Evolutionary conservation across 306 rosid genomes (phyloP).

Genomic region (Prunus mira): DNA sequence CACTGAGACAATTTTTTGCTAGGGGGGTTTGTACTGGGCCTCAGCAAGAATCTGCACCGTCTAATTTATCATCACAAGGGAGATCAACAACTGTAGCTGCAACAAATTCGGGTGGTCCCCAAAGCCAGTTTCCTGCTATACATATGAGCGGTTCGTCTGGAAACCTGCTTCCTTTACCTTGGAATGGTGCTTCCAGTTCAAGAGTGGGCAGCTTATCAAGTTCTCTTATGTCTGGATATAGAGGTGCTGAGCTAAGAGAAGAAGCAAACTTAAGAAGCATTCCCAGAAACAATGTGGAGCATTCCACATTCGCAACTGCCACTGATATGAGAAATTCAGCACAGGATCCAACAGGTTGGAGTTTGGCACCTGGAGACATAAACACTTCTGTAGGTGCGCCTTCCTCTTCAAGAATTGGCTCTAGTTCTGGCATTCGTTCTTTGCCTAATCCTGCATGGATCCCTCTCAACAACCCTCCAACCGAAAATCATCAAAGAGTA

Average conservation of each 20-base stretch:
- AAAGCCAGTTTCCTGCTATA: conserved; percentile 41
- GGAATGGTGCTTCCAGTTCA: conserved; percentile 54
- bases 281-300: conserved; percentile 44
- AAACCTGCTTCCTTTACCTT: conserved; percentile 38
- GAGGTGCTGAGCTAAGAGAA: conserved; percentile 40
- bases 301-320: conserved; percentile 39
- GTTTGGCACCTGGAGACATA: conserved; percentile 41
- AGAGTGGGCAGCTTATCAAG: conserved; percentile 44
- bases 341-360: conserved; percentile 50
- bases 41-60: conserved; percentile 52
- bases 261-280: conserved; percentile 45
- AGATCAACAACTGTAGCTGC: conserved; percentile 56
- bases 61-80: conserved; percentile 49
- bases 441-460: conserved; percentile 52
- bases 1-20: conserved; percentile 37
- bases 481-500: conserved; percentile 53
- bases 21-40: conserved; percentile 41
- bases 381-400: conserved; percentile 57
- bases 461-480: conserved; percentile 45
- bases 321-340: conserved; percentile 38
- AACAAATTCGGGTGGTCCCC: conserved; percentile 44
- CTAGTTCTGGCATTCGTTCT: conserved; percentile 48
- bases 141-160: conserved; percentile 27
- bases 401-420: conserved; percentile 49
- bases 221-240: conserved; percentile 48